Evolutionary conservation across 805 yeast species (phyloP).

Genomic region (Torulaspora quercuum): DNA sequence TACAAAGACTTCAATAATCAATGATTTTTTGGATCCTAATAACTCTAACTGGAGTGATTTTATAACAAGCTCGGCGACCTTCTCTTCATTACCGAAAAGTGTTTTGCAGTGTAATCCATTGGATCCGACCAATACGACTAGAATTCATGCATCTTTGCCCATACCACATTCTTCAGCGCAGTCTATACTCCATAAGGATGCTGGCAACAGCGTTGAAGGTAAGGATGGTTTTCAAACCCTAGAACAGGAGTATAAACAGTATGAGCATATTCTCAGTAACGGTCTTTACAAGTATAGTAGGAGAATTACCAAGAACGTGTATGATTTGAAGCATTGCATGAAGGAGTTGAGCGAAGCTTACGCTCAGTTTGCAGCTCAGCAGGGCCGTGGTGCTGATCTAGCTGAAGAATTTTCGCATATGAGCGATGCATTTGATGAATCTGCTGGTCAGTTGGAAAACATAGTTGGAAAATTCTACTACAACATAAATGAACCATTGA

Average conservation of each 20-base stretch:
- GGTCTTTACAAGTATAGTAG: conserved; percentile 33
- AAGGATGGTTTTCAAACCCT: conserved; percentile 27
- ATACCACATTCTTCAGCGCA: conserved; percentile 30
- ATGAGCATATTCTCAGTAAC: conserved; percentile 26
- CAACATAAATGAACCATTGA: conserved; percentile 34
- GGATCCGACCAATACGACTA: conserved; percentile 37
- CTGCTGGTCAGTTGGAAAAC: conserved; percentile 25
- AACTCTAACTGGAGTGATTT: conserved; percentile 36
- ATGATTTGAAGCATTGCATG: conserved; percentile 25
- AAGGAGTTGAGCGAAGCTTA: conserved; percentile 30
- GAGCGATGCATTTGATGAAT: conserved; percentile 31
- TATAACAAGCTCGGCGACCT: conserved; percentile 34
- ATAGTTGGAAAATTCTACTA: conserved; percentile 33
- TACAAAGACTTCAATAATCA: conserved; percentile 32
- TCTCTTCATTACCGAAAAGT: conserved; percentile 34
- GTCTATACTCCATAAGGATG: conserved; percentile 22
- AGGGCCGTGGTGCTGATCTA: conserved; percentile 26
- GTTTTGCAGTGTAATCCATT: conserved; percentile 35
- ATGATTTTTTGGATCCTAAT: conserved; percentile 36
- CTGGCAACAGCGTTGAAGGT: conserved; percentile 6
- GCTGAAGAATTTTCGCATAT: conserved; percentile 29
- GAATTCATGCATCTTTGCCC: conserved; percentile 35
- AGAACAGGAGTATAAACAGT: conserved; percentile 32
- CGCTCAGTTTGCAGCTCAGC: conserved; percentile 27
- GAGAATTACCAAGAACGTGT: conserved; percentile 28